These are phyloP conservation scores for Letharia lupina DNA, from an alignment of 495 filamentous ascomycete genomes.

Conservation along the genomic window DNA sequence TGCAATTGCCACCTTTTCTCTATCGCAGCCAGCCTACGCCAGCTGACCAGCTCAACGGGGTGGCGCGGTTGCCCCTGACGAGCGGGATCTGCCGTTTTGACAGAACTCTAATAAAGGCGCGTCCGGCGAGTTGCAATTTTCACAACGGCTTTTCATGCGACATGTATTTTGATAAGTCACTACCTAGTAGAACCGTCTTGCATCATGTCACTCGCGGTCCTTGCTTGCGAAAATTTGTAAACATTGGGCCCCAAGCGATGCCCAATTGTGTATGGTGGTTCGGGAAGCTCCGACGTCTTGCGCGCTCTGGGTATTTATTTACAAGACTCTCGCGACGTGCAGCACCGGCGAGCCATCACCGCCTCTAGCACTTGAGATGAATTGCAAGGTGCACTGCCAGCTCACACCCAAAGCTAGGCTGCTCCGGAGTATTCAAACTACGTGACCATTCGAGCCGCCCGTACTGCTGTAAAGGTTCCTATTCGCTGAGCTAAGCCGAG, in stretches of 20 bases:
- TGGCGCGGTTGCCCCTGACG: slow-evolving; percentile 1
- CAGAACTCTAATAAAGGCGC: background rate
- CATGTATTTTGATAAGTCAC: no score
- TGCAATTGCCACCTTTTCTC: no score
- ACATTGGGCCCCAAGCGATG: background rate
- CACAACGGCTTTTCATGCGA: background rate
- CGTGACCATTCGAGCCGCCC: background rate
- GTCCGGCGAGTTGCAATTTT: background rate
- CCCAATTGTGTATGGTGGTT: no score
- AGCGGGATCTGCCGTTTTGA: background rate
- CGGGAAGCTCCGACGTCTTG: no score
- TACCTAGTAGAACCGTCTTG: background rate
- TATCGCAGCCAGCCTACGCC: no score
- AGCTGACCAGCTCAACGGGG: background rate
- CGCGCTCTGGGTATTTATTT: background rate
- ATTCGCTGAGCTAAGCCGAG: slow-evolving; percentile 1
- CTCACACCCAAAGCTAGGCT: background rate
- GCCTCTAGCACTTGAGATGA: background rate
- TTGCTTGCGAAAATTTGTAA: background rate
- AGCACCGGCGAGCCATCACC: background rate
- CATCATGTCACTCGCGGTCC: background rate
- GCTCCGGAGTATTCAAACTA: background rate
- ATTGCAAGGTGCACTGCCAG: background rate
- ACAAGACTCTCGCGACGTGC: background rate
- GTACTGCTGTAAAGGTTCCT: background rate